A percentile compares a stretch with the other conserved stretches of the same genome.
phyloP scores from a whole-genome alignment of 2,329 filamentous ascomycete species.

The Myriangium duriaei region DNA sequence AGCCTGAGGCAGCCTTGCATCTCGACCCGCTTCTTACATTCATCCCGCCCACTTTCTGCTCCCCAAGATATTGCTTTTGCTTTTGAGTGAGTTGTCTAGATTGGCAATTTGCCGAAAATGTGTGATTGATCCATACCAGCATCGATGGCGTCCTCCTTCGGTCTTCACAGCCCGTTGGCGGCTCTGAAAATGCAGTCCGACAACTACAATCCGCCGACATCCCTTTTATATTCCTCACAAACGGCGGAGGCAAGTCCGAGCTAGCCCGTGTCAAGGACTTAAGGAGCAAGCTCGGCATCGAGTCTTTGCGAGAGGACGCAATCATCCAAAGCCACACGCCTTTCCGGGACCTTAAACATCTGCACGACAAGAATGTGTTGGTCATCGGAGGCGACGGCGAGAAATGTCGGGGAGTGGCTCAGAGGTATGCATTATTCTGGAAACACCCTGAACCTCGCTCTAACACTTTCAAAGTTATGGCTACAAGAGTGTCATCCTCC shows the following conservation, averaged over 20 bases:
- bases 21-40: too few species aligned
- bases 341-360: slow-evolving; percentile 57
- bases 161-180: slow-evolving; percentile 63
- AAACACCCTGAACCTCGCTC: too few species aligned
- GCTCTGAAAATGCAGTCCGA: slow-evolving; percentile 59
- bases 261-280: slow-evolving; percentile 58
- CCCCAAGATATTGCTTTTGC: slow-evolving; percentile 42
- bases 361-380: slow-evolving; percentile 40
- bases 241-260: slow-evolving; percentile 83
- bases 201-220: slow-evolving; percentile 64
- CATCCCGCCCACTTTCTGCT: neutral
- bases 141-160: slow-evolving; percentile 95
- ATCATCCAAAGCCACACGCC: slow-evolving; percentile 90
- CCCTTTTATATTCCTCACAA: slow-evolving; percentile 89
- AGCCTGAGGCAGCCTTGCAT: too few species aligned
- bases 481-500: slow-evolving; percentile 71
- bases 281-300: slow-evolving; percentile 46
- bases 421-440: slow-evolving; percentile 41
- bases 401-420: slow-evolving; percentile 59
- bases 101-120: neutral
- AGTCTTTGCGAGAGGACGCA: slow-evolving; percentile 52
- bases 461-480: slow-evolving; percentile 46
- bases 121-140: slow-evolving; percentile 28
- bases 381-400: slow-evolving; percentile 37
- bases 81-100: slow-evolving; percentile 36